Conservation (phyloP, 805 yeast genomes). For the Saccharomycopsis sp. region DNA sequence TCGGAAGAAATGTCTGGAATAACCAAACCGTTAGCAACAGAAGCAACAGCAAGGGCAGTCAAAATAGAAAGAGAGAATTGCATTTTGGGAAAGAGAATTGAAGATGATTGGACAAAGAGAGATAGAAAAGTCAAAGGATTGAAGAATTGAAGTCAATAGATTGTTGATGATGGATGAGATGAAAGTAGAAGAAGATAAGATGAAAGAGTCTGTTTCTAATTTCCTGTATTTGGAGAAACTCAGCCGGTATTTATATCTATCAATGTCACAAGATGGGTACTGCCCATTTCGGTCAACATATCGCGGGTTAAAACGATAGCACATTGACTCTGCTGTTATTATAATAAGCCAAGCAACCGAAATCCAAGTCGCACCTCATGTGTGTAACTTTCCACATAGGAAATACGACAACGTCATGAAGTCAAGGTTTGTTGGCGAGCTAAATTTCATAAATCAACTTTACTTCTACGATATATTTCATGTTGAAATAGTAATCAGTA, state of each 20-base stretch:
- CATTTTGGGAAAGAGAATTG: slow-evolving; percentile 14
- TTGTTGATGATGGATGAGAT: neutral
- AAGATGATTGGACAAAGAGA: neutral
- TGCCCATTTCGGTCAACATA: too few species aligned
- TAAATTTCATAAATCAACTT: too few species aligned
- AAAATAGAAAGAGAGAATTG: slow-evolving; percentile 25
- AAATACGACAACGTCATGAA: too few species aligned
- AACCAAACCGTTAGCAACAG: slow-evolving; percentile 46
- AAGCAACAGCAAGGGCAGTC: slow-evolving; percentile 32
- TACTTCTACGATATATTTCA: neutral
- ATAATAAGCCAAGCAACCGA: neutral
- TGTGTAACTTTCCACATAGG: neutral
- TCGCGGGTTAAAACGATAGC: too few species aligned
- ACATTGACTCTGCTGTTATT: too few species aligned
- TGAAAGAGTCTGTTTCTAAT: neutral
- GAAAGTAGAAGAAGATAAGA: neutral
- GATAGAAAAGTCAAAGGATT: neutral
- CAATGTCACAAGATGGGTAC: neutral
- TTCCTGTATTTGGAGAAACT: neutral
- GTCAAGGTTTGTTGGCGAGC: too few species aligned
- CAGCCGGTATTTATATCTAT: neutral
- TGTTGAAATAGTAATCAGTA: neutral
- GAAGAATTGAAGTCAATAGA: neutral
- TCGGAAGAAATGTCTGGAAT: slow-evolving; percentile 37
- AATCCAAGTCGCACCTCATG: neutral